Evolutionary conservation across 2,329 filamentous ascomycete species (phyloP), one percentile per base, ranked within the genome.

Genomic region (Nannizziopsis arthrosporioides): DNA sequence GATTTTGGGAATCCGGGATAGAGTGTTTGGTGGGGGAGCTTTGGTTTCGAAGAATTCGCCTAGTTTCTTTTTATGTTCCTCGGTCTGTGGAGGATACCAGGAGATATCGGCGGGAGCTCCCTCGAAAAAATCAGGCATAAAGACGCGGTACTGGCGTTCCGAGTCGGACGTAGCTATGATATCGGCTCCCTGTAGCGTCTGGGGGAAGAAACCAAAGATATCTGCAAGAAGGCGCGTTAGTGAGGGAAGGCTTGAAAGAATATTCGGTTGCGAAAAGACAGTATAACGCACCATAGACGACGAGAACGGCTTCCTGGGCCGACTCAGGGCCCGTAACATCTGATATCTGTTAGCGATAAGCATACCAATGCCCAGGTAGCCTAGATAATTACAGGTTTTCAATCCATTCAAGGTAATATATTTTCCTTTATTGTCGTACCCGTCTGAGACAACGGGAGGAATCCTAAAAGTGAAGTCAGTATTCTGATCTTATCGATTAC

Each of bases 91-190:
- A 0, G 76, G 76, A 61, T 76, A 79, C 74, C 75, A 79, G 44
- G 68, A 69, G 57, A 80, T 77, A 55, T 76, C 74, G 51, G 73
- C 78, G 32, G 85, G 83, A 55, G 77, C 74, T 63, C 85, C 88
- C 51, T 84, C 76, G 71, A 94, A 94, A 75, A 85, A 90, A 69
- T 95, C 89, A 22, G 89, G 89, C 54, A 95, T 89, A 68, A 89
- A 88, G 56, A 94, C 85, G 57, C 80, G 81, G 72, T 93, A 92
- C 60, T 84, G 78, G 51, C 72, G 63, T 70, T 76, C 66, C 78
- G 84, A 83, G 74, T 81, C 72, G 31, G 72, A 68, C 55, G 68
- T 65, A 22, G 78, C 74, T 37, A 81, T 73, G 57, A 81, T 80
- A 55, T 81, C 78, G 53, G 77, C 77, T 40, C 78, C 78, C 58